Evolutionary conservation across 805 yeast species (phyloP), one percentile per base, ranked within the genome.

Genomic region (Suhomyces canberraensis): DNA sequence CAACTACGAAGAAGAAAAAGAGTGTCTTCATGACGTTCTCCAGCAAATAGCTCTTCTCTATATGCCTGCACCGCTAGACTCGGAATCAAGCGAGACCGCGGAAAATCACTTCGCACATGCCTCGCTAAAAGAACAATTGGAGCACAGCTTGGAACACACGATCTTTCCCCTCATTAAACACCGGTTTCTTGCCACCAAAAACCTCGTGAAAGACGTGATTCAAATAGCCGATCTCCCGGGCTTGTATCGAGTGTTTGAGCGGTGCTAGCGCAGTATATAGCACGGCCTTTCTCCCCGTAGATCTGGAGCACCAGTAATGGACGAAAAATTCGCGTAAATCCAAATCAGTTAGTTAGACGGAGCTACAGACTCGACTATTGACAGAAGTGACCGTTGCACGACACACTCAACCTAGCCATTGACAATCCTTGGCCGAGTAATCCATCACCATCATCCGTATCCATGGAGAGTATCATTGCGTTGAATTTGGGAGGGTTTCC

Each of bases 171-270:
- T 75, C 16, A 54, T 87, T 5, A 80, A 81, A 45, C 67, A 68
- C 41, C 61, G 79, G 31, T 75, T 88, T 18, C 54, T 88, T 11
- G 95, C 90, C 0, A 76, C 95, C 0, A 65, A 65, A 11, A 52
- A 51, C 3, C 48, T 88, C 25, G 46, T 59, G 4, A 52, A 66
- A 11, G 81, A 78, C 38, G 78, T 89, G 3, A 74, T 86, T 4
- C 96, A 91, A 56, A 78, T 93, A 25, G 97, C 98, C 0, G 89
- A 82, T 54, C 60, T 93, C 20, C 98, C 98, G 2, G 95, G 95
- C 0, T 65, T 93, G 39, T 93, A 93, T 60, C 77, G 73, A 50
- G 95, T 95, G 4, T 93, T 93, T 66, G 98, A 93, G 64, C 71
- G 98, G 55, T 93, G 98, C 51, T 85, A 50, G 58, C 16, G 21